phyloP scores from a whole-genome alignment of 106 monocot species.

The Ottelia alismoides region DNA sequence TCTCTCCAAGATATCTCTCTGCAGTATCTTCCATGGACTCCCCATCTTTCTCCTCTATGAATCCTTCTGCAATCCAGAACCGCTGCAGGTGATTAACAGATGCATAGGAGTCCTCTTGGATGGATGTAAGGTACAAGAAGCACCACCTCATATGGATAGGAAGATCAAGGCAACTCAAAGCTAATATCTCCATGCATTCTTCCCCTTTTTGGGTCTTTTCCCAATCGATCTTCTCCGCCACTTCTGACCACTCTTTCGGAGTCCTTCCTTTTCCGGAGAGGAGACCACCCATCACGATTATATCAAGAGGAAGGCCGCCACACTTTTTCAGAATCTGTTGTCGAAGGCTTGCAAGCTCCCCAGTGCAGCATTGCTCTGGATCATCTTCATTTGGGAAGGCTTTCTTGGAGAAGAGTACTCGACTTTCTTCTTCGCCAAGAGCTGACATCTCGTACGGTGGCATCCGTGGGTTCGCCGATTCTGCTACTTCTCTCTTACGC shows the following conservation, averaged over 20 bases:
- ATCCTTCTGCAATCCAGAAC: not conserved
- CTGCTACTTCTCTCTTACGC: constrained; percentile 10
- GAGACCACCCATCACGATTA: not conserved
- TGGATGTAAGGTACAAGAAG: not conserved
- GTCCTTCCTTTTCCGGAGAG: not conserved
- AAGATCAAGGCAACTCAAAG: not conserved
- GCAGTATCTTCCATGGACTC: constrained; percentile 1
- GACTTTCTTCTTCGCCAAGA: constrained; percentile 1
- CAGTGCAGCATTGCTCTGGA: not conserved
- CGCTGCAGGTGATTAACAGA: not conserved
- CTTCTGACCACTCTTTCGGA: not conserved
- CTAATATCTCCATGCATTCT: not conserved
- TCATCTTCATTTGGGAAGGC: not conserved
- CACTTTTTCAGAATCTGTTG: not conserved
- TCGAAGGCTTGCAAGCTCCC: not conserved
- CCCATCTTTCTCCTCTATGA: not conserved
- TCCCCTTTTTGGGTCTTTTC: not conserved
- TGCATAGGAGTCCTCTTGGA: not conserved
- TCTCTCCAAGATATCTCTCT: constrained; percentile 4
- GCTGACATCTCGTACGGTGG: not conserved
- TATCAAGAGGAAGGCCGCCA: not conserved
- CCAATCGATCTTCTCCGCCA: not conserved
- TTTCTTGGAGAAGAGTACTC: constrained; percentile 9
- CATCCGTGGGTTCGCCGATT: not conserved
- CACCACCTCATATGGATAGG: not conserved